A percentile compares a stretch with the other conserved stretches of the same genome.
phyloP scores from a whole-genome alignment of 306 rosid genomes.

The Castanea sativa region DNA sequence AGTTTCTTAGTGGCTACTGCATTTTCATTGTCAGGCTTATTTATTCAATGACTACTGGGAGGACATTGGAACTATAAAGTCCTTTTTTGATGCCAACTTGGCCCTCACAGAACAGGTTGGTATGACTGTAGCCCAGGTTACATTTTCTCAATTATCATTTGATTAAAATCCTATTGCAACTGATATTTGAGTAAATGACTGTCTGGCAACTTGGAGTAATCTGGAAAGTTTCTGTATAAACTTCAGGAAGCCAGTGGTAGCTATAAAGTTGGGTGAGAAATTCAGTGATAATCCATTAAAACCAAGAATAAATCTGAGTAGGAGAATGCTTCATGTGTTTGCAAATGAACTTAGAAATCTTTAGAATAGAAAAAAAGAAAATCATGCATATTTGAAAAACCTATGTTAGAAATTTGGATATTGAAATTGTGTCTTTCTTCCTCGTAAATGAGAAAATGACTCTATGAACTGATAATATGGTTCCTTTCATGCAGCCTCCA shows the following conservation, averaged over 20 bases:
- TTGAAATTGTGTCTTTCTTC: not conserved
- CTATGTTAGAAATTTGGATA: not conserved
- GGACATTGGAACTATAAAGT: slow-evolving; percentile 91
- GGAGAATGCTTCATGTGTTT: not conserved
- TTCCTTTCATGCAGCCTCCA: slow-evolving; percentile 57
- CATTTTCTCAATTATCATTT: not conserved
- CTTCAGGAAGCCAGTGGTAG: not conserved
- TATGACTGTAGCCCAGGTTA: not conserved
- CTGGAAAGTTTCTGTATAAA: not conserved
- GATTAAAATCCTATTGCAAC: not conserved
- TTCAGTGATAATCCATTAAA: not conserved
- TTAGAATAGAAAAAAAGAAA: not conserved
- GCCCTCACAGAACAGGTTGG: slow-evolving; percentile 91
- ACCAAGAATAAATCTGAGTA: not conserved
- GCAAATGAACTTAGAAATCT: too few species aligned
- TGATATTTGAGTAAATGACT: not conserved
- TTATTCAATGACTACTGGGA: slow-evolving; percentile 98
- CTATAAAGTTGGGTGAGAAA: not conserved
- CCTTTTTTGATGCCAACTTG: slow-evolving; percentile 88
- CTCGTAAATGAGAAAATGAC: not conserved
- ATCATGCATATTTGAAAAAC: not conserved
- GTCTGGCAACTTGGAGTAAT: not conserved
- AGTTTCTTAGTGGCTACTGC: slow-evolving; percentile 3
- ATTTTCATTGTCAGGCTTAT: slow-evolving; percentile 64
- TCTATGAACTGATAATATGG: slow-evolving; percentile 19